Evolutionary conservation across 2,329 filamentous ascomycete species (phyloP).

Genomic region (Fusarium coicis): DNA sequence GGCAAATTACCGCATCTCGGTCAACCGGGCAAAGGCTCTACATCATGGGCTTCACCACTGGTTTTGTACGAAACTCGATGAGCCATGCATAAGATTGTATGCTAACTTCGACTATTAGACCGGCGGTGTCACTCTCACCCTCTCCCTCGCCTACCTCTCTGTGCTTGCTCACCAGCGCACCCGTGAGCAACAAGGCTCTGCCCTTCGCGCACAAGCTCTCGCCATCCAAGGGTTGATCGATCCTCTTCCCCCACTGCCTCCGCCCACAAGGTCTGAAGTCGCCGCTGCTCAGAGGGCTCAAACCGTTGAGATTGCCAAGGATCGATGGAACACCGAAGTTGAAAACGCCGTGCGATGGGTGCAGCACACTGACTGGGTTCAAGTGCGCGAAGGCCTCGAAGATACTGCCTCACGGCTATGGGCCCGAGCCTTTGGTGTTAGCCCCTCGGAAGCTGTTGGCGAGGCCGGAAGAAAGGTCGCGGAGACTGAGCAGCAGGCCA

Average conservation of each 20-base stretch:
- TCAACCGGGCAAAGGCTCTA: conserved; percentile 41
- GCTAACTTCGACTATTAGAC: conserved; percentile 60
- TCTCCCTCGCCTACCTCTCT: conserved; percentile 77
- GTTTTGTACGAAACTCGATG: conserved; percentile 70
- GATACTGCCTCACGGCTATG: conserved; percentile 58
- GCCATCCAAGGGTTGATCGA: conserved; percentile 64
- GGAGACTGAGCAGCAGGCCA: conserved; percentile 48
- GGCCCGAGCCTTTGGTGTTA: conserved; percentile 53
- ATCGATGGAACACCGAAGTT: conserved; percentile 81
- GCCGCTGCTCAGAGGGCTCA: conserved; percentile 63
- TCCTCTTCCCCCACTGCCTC: conserved; percentile 58
- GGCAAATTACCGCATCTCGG: conserved; percentile 47
- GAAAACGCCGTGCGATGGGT: conserved; percentile 73
- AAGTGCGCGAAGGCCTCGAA: conserved; percentile 69
- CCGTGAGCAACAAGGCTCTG: conserved; percentile 67
- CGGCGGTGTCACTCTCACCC: conserved; percentile 79
- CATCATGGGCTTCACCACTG: conserved; percentile 77
- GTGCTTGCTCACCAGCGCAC: conserved; percentile 76
- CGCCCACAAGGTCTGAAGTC: conserved; percentile 62
- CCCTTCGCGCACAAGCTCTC: conserved; percentile 67
- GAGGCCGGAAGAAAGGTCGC: conserved; percentile 46
- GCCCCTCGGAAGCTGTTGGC: conserved; percentile 45
- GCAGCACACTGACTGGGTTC: conserved; percentile 73
- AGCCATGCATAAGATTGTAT: neutral
- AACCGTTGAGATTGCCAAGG: conserved; percentile 75